Percentiles rank a stretch among this genome's conserved stretches.
phyloP scores from a whole-genome alignment of 257 asterid genomes.

The Solanum corneliomulleri region DNA sequence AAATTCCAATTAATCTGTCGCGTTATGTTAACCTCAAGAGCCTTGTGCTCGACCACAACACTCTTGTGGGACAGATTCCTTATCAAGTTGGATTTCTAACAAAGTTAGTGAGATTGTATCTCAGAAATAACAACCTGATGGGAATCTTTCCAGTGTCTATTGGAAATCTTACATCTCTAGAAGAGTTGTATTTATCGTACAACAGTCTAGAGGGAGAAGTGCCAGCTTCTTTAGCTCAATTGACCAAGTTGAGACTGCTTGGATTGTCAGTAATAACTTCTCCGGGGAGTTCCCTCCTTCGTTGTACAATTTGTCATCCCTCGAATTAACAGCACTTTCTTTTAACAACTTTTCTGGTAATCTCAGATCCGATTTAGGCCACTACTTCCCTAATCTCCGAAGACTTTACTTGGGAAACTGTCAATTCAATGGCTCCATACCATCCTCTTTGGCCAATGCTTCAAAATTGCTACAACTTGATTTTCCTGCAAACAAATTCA shows the following conservation, averaged over 20 bases:
- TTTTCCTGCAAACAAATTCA: constrained; percentile 17
- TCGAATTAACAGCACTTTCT: constrained; percentile 15
- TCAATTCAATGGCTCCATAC: constrained; percentile 25
- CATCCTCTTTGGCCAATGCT: constrained; percentile 31
- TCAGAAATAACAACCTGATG: constrained; percentile 35
- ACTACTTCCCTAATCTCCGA: constrained; percentile 20
- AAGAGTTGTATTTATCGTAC: constrained; percentile 25
- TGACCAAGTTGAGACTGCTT: constrained; percentile 11
- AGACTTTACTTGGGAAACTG: constrained; percentile 19
- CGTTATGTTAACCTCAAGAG: constrained; percentile 12
- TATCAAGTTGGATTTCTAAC: constrained; percentile 4
- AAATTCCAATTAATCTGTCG: constrained; percentile 19
- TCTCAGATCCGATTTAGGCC: constrained; percentile 23
- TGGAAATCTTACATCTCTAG: constrained; percentile 33
- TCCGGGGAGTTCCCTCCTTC: constrained; percentile 29
- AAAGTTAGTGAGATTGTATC: constrained; percentile 7
- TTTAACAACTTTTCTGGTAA: constrained; percentile 25
- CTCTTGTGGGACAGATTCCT: constrained; percentile 15
- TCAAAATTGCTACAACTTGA: constrained; percentile 23
- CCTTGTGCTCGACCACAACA: constrained; percentile 23
- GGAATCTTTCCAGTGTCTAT: constrained; percentile 36
- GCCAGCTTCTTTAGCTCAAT: constrained; percentile 16
- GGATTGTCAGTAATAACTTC: constrained; percentile 11
- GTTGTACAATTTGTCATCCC: constrained; percentile 27
- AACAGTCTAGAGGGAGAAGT: constrained; percentile 24